Evolutionary conservation across 371 early-diverging fungal genomes (phyloP).

Genomic region (Dichotomocladium elegans): DNA sequence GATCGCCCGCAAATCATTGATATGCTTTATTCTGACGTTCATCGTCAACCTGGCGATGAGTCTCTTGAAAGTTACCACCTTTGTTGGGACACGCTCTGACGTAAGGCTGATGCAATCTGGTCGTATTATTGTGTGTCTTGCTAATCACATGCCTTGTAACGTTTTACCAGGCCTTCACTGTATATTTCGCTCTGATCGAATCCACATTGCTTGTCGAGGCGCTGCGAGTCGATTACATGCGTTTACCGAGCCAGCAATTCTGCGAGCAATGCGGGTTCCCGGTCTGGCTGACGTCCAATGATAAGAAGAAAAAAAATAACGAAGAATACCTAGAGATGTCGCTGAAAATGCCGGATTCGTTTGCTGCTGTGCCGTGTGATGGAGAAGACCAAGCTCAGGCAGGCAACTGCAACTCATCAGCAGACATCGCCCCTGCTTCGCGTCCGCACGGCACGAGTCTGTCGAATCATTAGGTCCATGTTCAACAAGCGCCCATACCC

Average conservation of each 20-base stretch:
- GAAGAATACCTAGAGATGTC: slow-evolving; percentile 7
- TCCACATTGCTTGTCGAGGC: slow-evolving; percentile 46
- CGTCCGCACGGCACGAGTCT: no score
- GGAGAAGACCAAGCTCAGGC: no score
- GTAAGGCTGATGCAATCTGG: slow-evolving; percentile 13
- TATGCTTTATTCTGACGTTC: slow-evolving; percentile 38
- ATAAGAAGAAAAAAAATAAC: background rate
- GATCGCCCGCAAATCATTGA: slow-evolving; percentile 36
- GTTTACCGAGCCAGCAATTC: slow-evolving; percentile 7
- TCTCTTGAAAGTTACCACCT: slow-evolving; percentile 37
- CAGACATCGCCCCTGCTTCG: no score
- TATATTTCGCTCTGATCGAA: slow-evolving; percentile 39
- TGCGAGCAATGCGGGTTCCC: slow-evolving; percentile 36
- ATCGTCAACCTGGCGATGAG: slow-evolving; percentile 43
- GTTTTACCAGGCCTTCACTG: slow-evolving; percentile 48
- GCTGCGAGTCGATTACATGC: slow-evolving; percentile 31
- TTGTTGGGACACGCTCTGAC: slow-evolving; percentile 34
- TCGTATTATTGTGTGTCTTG: background rate
- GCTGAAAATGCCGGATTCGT: slow-evolving; percentile 7
- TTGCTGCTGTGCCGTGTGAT: background rate
- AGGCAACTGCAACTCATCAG: no score
- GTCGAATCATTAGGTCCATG: no score
- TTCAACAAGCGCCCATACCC: no score
- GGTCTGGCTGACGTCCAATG: background rate
- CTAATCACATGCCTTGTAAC: background rate